Conservation (phyloP, 139 green algal species). For the Tetraselmis striata region DNA sequence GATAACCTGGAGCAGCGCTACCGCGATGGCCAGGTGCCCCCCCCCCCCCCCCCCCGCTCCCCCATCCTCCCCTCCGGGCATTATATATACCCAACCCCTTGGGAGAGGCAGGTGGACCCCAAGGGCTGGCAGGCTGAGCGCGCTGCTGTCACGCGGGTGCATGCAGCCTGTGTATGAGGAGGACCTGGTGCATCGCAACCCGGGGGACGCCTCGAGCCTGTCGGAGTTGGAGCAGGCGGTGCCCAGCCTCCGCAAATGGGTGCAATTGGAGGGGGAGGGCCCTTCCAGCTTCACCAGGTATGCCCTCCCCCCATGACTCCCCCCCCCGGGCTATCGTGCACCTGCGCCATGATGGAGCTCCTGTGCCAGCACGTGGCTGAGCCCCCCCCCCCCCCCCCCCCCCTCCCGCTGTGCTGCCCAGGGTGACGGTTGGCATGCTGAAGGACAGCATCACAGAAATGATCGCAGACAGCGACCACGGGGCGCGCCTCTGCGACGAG, state of each 20-base stretch:
- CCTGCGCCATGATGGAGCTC: too few species aligned
- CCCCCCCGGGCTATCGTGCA: too few species aligned
- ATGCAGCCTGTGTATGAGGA: conserved; percentile 65
- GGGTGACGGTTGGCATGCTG: conserved; percentile 55
- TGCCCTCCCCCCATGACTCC: neutral
- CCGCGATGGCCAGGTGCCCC: conserved; percentile 26
- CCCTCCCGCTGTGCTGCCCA: too few species aligned
- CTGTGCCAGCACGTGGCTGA: too few species aligned
- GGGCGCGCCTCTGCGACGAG: conserved; percentile 30
- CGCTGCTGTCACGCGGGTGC: neutral
- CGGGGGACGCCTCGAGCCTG: conserved; percentile 45
- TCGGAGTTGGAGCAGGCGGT: conserved; percentile 33
- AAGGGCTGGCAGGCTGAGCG: too few species aligned
- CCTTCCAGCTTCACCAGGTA: neutral
- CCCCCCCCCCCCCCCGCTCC: too few species aligned
- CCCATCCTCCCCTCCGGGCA: too few species aligned
- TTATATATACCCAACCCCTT: too few species aligned
- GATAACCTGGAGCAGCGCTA: conserved; percentile 55
- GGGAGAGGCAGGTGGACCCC: too few species aligned
- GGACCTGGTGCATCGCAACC: conserved; percentile 58
- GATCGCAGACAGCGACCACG: conserved; percentile 31
- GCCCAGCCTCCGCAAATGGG: neutral
- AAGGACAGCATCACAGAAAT: conserved; percentile 53
- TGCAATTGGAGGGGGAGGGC: conserved; percentile 5
- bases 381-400: too few species aligned